phyloP scores from a whole-genome alignment of 1,139 yeast genomes.

The Sugiyamaella castrensis region DNA sequence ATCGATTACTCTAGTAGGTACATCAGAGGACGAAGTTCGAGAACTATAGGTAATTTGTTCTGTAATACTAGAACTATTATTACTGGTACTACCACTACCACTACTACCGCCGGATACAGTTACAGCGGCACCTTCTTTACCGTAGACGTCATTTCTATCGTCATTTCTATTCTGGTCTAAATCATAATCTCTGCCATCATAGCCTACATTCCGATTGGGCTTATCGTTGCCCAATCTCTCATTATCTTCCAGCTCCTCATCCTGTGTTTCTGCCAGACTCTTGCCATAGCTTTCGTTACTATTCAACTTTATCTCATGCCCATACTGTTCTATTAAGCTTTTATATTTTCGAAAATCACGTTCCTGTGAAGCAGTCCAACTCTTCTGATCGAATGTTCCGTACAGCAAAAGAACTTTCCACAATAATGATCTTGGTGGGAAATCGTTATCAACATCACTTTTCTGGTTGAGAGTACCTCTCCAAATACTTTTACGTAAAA shows the following conservation, averaged over 20 bases:
- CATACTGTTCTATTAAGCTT: slow-evolving; percentile 14
- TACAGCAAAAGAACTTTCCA: slow-evolving; percentile 31
- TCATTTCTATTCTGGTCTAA: not conserved
- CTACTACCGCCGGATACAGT: not conserved
- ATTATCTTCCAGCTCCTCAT: slow-evolving; percentile 2
- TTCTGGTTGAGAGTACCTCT: slow-evolving; percentile 15
- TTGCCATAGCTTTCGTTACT: not conserved
- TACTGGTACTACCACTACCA: not conserved
- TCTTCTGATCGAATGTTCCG: slow-evolving; percentile 23
- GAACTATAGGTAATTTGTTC: not conserved
- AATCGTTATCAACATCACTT: slow-evolving; percentile 7
- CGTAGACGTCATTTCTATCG: slow-evolving; percentile 1
- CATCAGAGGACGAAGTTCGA: not conserved
- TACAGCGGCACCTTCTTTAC: not conserved
- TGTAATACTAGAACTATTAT: too few species aligned
- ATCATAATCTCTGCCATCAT: too few species aligned
- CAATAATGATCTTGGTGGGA: slow-evolving; percentile 27
- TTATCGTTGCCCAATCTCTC: not conserved
- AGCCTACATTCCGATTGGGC: not conserved
- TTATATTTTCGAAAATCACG: slow-evolving; percentile 18
- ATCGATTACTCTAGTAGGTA: slow-evolving; percentile 6
- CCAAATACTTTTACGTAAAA: slow-evolving; percentile 19
- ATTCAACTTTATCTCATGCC: slow-evolving; percentile 3
- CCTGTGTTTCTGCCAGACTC: not conserved
- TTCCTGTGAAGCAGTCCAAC: slow-evolving; percentile 23